phyloP scores from a whole-genome alignment of 495 filamentous ascomycete genomes.

The Parathielavia hyrcaniae region DNA sequence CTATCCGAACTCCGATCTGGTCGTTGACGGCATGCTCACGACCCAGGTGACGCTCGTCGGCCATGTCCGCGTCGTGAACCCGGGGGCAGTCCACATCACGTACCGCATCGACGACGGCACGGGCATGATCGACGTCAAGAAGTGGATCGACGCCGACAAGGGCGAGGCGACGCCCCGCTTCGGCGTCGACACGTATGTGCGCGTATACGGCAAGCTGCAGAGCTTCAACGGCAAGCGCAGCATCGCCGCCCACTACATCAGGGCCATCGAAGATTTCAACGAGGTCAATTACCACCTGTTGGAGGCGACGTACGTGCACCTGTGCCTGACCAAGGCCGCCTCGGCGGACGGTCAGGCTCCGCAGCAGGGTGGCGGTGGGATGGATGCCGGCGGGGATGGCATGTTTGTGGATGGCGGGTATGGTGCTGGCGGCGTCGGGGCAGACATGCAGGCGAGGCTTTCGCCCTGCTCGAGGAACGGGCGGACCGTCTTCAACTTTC shows the following conservation, averaged over 20 bases:
- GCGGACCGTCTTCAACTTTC: slow-evolving; percentile 58
- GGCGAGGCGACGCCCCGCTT: slow-evolving; percentile 41
- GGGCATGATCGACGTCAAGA: slow-evolving; percentile 83
- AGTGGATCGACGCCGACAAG: slow-evolving; percentile 68
- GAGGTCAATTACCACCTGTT: slow-evolving; percentile 86
- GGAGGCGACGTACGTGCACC: slow-evolving; percentile 78
- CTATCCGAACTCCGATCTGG: slow-evolving; percentile 63
- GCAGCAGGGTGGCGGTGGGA: slow-evolving; percentile 25
- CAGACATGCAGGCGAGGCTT: slow-evolving; percentile 30
- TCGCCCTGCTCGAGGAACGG: slow-evolving; percentile 50
- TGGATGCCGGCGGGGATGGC: slow-evolving; percentile 42
- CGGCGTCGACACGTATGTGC: slow-evolving; percentile 65
- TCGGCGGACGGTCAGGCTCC: slow-evolving; percentile 32
- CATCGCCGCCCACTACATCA: slow-evolving; percentile 73
- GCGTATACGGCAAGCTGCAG: slow-evolving; percentile 74
- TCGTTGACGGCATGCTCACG: slow-evolving; percentile 65
- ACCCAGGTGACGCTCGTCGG: slow-evolving; percentile 74
- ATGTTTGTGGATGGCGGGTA: slow-evolving; percentile 51
- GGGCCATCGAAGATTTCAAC: slow-evolving; percentile 75
- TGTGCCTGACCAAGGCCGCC: slow-evolving; percentile 76
- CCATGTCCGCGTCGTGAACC: slow-evolving; percentile 77
- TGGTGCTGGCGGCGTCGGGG: slow-evolving; percentile 32
- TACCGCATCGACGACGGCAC: slow-evolving; percentile 96
- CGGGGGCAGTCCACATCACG: slow-evolving; percentile 83
- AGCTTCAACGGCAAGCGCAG: slow-evolving; percentile 71